These are phyloP conservation scores for Ascoidea asiatica DNA, from an alignment of 805 yeast species.

Conservation along the genomic window DNA sequence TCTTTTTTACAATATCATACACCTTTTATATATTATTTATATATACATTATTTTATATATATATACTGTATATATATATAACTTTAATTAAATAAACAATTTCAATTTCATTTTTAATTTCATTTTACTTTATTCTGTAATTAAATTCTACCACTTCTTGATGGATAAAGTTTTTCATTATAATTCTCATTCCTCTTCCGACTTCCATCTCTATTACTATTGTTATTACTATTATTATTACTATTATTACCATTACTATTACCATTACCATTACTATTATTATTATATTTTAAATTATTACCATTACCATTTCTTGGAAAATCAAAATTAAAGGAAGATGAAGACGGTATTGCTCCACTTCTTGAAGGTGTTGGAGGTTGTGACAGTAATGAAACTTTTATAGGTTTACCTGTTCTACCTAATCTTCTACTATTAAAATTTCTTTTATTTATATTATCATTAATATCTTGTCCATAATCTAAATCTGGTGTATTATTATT, in stretches of 20 bases:
- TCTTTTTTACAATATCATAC: too few species aligned
- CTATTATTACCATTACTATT: not conserved
- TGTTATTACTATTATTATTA: not conserved
- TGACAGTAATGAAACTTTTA: constrained; percentile 5
- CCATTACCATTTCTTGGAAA: constrained; percentile 3
- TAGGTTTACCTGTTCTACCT: constrained; percentile 11
- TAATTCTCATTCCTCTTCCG: not conserved
- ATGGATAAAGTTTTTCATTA: not conserved
- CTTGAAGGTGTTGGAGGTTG: constrained; percentile 5
- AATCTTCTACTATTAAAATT: constrained; percentile 4
- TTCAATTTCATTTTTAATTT: too few species aligned
- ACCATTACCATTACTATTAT: constrained; percentile 3
- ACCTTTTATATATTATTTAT: too few species aligned
- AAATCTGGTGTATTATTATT: not conserved
- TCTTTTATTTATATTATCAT: constrained; percentile 7
- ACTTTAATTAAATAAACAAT: too few species aligned
- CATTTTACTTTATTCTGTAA: too few species aligned
- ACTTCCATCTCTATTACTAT: not conserved
- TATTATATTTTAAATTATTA: constrained; percentile 8
- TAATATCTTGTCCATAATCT: constrained; percentile 3
- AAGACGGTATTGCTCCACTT: constrained; percentile 8
- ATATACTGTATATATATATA: too few species aligned
- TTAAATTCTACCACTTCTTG: not conserved
- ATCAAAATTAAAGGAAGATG: constrained; percentile 7
- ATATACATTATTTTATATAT: too few species aligned